Evolutionary conservation across 495 filamentous ascomycete genomes (phyloP).

Genomic region (Tetracladium marchalianum): DNA sequence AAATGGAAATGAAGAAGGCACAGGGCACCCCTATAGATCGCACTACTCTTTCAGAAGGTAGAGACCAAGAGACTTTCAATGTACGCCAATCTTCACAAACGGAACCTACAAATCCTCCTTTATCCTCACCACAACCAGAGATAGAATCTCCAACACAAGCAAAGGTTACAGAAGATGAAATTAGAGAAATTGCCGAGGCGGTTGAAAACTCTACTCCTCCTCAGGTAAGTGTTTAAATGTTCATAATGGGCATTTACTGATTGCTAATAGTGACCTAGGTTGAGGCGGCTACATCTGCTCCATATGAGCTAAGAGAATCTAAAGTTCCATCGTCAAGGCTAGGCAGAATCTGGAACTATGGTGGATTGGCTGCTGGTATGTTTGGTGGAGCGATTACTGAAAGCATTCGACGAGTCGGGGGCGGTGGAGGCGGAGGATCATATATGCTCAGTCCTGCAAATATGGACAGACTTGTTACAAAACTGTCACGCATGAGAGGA

Average conservation of each 20-base stretch:
- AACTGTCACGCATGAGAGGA: conserved; percentile 90
- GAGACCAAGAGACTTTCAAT: conserved; percentile 33
- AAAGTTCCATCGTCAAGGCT: conserved; percentile 82
- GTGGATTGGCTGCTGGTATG: conserved; percentile 88
- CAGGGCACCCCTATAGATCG: conserved; percentile 24
- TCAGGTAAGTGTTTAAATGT: conserved; percentile 1
- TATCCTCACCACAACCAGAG: not conserved
- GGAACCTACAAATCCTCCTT: not conserved
- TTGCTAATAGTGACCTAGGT: conserved; percentile 13
- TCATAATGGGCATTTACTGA: conserved; percentile 3
- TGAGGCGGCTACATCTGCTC: conserved; percentile 1
- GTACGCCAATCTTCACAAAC: conserved; percentile 22
- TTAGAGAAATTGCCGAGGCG: not conserved
- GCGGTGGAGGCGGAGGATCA: conserved; percentile 47
- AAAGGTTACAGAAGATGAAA: not conserved
- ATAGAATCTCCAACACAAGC: not conserved
- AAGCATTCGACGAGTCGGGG: conserved; percentile 60
- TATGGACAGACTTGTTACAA: conserved; percentile 84
- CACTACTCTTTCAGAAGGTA: conserved; percentile 17
- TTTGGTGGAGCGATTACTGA: conserved; percentile 88
- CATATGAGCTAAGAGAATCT: conserved; percentile 77
- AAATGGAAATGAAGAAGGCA: conserved; percentile 5
- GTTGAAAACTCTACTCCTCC: not conserved
- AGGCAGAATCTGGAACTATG: conserved; percentile 87
- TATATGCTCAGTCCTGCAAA: conserved; percentile 83